These are phyloP conservation scores for Chlamydomonas applanata DNA, from an alignment of 139 green algal species.

Conservation along the genomic window DNA sequence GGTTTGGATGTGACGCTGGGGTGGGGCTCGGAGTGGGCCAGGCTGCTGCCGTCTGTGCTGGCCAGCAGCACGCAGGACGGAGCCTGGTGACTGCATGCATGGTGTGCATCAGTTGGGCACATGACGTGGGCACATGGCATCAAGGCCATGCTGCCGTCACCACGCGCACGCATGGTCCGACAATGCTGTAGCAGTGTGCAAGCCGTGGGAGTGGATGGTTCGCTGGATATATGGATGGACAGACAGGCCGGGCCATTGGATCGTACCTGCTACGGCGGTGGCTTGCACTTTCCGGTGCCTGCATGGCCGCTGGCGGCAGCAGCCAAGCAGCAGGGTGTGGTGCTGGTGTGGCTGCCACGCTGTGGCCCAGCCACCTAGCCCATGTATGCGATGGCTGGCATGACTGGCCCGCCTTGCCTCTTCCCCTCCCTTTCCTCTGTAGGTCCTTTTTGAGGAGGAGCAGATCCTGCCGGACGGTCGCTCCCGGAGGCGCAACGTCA, in stretches of 20 bases:
- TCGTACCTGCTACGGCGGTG: too few relatives aligned
- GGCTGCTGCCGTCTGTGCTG: not conserved
- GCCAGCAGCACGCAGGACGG: not conserved
- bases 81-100: not conserved
- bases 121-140: not conserved
- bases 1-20: not conserved
- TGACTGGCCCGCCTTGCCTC: not conserved
- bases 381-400: not conserved
- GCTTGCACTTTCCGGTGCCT: too few relatives aligned
- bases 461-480: conserved; percentile 43
- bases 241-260: too few relatives aligned
- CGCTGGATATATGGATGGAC: too few relatives aligned
- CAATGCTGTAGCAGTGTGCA: too few relatives aligned
- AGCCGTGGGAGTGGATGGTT: too few relatives aligned
- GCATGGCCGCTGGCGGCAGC: too few relatives aligned
- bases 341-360: too few relatives aligned
- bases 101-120: not conserved
- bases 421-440: not conserved
- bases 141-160: too few relatives aligned
- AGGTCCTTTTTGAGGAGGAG: conserved; percentile 48
- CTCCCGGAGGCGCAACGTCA: conserved; percentile 32
- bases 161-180: too few relatives aligned
- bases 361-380: too few relatives aligned
- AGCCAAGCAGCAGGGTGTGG: too few relatives aligned
- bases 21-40: not conserved